A percentile compares a stretch with the other conserved stretches of the same genome.
Evolutionary conservation across 176 grass and related monocot species (phyloP).

Genomic region (Avena atlantica): DNA sequence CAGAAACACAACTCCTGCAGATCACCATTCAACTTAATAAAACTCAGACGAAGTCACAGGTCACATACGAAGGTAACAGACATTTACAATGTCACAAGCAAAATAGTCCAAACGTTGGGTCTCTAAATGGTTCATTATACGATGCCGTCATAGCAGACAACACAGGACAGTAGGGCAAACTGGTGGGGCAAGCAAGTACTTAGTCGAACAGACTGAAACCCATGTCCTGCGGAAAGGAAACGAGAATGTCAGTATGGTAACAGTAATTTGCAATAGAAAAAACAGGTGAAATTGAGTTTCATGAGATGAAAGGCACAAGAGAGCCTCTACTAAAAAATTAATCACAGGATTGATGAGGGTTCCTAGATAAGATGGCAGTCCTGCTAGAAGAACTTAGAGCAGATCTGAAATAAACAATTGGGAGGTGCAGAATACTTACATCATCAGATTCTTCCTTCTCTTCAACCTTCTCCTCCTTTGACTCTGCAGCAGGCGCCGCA

Average conservation of each 20-base stretch:
- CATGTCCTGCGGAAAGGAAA: conserved; percentile 72
- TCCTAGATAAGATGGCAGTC: too few relatives aligned
- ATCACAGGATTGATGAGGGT: too few relatives aligned
- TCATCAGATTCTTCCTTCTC: conserved; percentile 95
- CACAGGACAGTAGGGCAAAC: not conserved
- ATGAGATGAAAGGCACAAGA: not conserved
- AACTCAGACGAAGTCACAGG: not conserved
- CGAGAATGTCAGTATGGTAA: not conserved
- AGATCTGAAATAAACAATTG: not conserved
- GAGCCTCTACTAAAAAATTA: not conserved
- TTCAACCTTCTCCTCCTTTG: conserved; percentile 91
- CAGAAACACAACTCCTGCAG: not conserved
- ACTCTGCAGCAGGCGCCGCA: conserved; percentile 69
- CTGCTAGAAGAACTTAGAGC: not conserved
- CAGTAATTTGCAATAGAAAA: not conserved
- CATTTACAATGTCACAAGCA: conserved; percentile 34
- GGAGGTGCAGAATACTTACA: conserved; percentile 40
- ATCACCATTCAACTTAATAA: not conserved
- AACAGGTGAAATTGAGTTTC: not conserved
- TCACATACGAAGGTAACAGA: conserved; percentile 1
- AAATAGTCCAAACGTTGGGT: conserved; percentile 12
- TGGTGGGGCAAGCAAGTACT: not conserved
- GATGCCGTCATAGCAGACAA: not conserved
- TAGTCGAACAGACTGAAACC: conserved; percentile 88
- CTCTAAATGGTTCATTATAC: conserved; percentile 21